Evolutionary conservation across 23 red algal genomes (phyloP), one percentile per base, ranked within the genome.

Genomic region (Gracilariopsis chorda): DNA sequence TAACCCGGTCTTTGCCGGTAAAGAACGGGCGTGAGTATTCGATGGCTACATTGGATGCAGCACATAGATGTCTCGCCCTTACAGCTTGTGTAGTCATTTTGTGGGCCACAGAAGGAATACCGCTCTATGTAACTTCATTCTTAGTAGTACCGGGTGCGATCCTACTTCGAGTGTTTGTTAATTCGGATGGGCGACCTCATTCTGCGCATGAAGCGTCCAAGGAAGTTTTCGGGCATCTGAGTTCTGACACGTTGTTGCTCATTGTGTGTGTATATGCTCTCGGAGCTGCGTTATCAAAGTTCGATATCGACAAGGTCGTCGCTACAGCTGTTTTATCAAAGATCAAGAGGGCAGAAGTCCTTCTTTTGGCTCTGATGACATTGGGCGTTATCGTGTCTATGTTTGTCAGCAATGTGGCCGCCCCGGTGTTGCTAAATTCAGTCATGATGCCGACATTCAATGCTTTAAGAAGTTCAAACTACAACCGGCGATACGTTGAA

Each of bases 231-330:
- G 27, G 45, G 34, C 40, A 83, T 27, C 88, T 99, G 82, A 86
- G 88, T 84, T 92, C 85, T 33, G 70, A 91, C 16, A 92, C 91
- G 28, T 59, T 99, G 53, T 58, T 99, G 78, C 84, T 99, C 12
- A 99, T 99, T 53, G 78, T 99, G 13, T 93, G 93, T 71, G 97
- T 93, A n/a, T 99, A 99, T 71, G 83, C 87, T 28, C 52, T 98
- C 13, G 82, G 77, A 17, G 85, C 95, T 30, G 95, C 95, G 3
- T 80, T 98, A 42, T 94, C 90, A 36, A 98, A 98, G 47, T 87
- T 88, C 45, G 80, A 85, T 34, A 82, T 98, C 21, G 95, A 98
- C 68, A 92, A 86, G 53, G 51, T 80, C 1, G 48, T 94, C 1
- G 90, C 95, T n/a, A 90, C 77, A 41, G 82, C 63, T 12, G 88